Base-by-base conservation (phyloP, 441 rosid species). In the Gossypium davidsonii region DNA sequence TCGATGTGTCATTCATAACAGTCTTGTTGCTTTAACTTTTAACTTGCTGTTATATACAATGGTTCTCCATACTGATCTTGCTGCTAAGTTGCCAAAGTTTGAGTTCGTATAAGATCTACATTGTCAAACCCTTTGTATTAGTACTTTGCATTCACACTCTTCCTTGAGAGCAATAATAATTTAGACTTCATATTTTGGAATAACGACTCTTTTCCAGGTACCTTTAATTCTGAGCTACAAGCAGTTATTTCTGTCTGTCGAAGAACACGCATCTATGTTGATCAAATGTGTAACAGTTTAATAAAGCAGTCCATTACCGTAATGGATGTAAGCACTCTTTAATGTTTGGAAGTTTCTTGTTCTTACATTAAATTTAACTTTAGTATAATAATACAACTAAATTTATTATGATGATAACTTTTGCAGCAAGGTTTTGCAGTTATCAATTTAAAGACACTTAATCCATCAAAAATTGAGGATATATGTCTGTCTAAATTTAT, bases 401-500 rank as follows among this genome's bases (percentile, higher is more conserved):
- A 67, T 67, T 28, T 14, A 26, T 26, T 9, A 25, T 26, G 46
- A 2, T 26, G 4, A 42, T n/a, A 52, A 55, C 57, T 66, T 25
- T 72, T 77, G 83, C 86, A 91, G 94, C 79, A 88, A 11, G 98
- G 96, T 1, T 95, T 87, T 83, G 96, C 90, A 71, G 72, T 91
- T 65, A 73, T 95, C 73, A 92, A 92, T 82, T 46, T 95, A 71
- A 83, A 81, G 79, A 80, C 78, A 73, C 92, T 92, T 67, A 82
- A 89, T 71, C 87, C 91, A 60, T 79, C 86, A 75, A 76, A 76
- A 74, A 74, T 91, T 39, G 72, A 69, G 67, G 94, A 87, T 71
- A 78, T 91, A 72, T 89, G 89, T 81, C 82, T 92, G 57, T 82
- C 91, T 71, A 95, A 87, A 86, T 89, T 86, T 81, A 56, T 86